Conservation (phyloP, 805 yeast genomes). For the Saccharomyces paradoxus region DNA sequence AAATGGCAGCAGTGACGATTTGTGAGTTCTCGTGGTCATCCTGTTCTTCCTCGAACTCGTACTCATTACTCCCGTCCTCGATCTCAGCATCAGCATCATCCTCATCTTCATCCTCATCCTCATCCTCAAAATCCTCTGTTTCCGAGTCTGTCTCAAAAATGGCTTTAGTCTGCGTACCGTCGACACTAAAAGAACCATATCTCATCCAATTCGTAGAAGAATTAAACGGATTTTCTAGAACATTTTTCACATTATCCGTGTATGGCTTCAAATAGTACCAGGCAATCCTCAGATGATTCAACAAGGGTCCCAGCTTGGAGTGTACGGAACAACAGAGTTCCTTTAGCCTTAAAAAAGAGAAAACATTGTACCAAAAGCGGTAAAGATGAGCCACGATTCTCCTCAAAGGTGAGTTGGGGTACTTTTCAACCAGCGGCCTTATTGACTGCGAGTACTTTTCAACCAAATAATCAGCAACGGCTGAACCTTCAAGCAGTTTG, state of each 20-base stretch:
- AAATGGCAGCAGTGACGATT: background rate
- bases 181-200: constrained; percentile 12
- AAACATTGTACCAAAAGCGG: background rate
- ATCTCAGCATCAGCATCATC: background rate
- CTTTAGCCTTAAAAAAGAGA: background rate
- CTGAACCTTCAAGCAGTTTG: background rate
- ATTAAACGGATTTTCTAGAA: background rate
- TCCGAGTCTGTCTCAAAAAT: background rate
- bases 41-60: background rate
- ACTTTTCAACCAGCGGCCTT: background rate
- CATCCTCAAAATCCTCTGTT: background rate
- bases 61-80: background rate
- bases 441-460: background rate
- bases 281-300: constrained; percentile 7
- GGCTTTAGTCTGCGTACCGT: background rate
- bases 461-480: background rate
- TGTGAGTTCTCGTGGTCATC: background rate
- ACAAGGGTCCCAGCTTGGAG: constrained; percentile 7
- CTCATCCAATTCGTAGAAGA: background rate
- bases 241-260: constrained; percentile 4
- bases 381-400: background rate
- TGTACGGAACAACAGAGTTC: constrained; percentile 2
- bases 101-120: background rate
- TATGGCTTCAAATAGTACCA: constrained; percentile 7
- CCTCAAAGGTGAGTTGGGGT: background rate